phyloP scores from a whole-genome alignment of 148 eudicot species.

The Camellia japonica region DNA sequence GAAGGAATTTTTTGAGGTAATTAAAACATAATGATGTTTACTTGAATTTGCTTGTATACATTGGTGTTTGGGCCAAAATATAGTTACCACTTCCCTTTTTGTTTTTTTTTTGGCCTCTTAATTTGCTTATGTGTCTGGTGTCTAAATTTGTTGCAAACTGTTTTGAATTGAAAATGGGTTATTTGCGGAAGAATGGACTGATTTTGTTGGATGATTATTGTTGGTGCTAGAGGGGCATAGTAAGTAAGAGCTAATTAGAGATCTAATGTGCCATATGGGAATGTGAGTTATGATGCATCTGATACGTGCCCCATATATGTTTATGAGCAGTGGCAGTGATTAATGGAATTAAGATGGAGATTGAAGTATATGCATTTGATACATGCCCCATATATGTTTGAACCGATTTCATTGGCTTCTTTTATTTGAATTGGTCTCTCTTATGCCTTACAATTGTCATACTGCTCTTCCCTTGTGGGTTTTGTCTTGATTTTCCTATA shows the following conservation, averaged over 20 bases:
- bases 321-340: too few relatives aligned
- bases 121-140: background rate
- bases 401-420: too few relatives aligned
- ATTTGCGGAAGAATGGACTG: background rate
- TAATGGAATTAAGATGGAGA: too few relatives aligned
- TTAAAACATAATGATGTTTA: background rate
- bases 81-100: background rate
- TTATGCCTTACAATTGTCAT: too few relatives aligned
- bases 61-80: background rate
- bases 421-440: too few relatives aligned
- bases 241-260: too few relatives aligned
- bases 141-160: background rate
- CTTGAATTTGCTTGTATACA: background rate
- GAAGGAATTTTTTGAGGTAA: background rate
- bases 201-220: background rate
- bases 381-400: too few relatives aligned
- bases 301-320: background rate
- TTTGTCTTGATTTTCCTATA: too few relatives aligned
- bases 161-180: background rate
- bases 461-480: too few relatives aligned
- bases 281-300: background rate
- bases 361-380: too few relatives aligned
- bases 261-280: background rate
- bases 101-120: background rate
- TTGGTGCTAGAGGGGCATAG: background rate